phyloP scores from a whole-genome alignment of 768 basidiomycete species.

The Leccinum rimulosum region DNA sequence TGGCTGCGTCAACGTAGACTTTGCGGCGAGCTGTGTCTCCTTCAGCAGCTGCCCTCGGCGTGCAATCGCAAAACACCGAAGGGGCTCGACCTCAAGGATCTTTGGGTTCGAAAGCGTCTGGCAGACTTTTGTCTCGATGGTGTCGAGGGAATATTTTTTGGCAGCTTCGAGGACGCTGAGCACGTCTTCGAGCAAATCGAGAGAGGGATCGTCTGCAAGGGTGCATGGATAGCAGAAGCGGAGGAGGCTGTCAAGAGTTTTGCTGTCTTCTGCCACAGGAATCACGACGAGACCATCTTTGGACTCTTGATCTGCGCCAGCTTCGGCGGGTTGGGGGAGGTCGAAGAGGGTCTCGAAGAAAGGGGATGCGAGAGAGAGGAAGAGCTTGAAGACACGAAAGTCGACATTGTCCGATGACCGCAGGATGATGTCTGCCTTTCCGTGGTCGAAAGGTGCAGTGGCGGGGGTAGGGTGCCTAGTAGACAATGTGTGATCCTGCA shows the following conservation, averaged over 20 bases:
- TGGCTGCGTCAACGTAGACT: background rate
- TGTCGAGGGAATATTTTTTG: background rate
- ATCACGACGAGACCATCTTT: background rate
- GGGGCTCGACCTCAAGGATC: background rate
- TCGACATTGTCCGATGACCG: background rate
- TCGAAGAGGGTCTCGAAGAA: background rate
- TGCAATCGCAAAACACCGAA: background rate
- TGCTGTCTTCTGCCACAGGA: background rate
- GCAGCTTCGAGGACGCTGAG: background rate
- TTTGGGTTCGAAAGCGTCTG: background rate
- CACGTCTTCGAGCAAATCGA: background rate
- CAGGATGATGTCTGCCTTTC: background rate
- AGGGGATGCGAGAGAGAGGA: background rate
- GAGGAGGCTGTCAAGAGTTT: constrained; percentile 4
- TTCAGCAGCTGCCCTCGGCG: background rate
- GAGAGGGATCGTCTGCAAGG: background rate
- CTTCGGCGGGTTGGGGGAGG: background rate
- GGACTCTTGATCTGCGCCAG: background rate
- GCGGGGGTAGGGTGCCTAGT: background rate
- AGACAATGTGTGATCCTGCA: background rate
- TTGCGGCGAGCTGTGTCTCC: background rate
- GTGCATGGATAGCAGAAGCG: constrained; percentile 21
- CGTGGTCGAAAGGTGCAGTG: background rate
- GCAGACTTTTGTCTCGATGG: background rate
- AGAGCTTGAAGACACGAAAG: background rate